phyloP scores from a whole-genome alignment of 164 flowering plant genomes.

The Protea cynaroides region DNA sequence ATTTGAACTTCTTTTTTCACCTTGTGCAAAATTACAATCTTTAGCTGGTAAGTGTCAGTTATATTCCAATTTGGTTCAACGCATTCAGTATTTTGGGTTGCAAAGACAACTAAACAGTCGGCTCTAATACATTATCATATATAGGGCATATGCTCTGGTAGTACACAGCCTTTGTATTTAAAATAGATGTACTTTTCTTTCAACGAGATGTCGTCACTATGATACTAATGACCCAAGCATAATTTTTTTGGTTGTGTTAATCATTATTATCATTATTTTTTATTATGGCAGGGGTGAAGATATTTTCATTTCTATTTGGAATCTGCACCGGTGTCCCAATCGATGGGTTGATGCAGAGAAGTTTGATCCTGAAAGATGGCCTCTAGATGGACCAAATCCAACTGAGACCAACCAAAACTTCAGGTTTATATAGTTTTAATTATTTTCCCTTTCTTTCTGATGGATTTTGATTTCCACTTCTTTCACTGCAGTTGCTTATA shows the following conservation, averaged over 20 bases:
- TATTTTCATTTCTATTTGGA: constrained; percentile 92
- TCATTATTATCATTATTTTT: neutral
- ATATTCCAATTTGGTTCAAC: too few species aligned
- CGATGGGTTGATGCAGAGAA: constrained; percentile 82
- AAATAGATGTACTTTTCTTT: neutral
- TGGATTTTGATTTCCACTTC: neutral
- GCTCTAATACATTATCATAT: neutral
- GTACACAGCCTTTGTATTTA: neutral
- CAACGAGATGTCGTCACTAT: neutral
- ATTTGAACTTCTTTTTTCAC: too few species aligned
- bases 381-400: constrained; percentile 90
- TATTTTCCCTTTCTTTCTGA: neutral
- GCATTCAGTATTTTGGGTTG: too few species aligned
- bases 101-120: neutral
- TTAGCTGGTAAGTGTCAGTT: too few species aligned
- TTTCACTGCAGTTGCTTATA: neutral
- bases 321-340: constrained; percentile 76
- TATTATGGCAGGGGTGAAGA: constrained; percentile 76
- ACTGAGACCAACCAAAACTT: constrained; percentile 89
- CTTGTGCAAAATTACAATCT: too few species aligned
- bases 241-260: neutral
- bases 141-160: neutral
- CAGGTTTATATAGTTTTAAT: constrained; percentile 38
- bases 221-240: neutral
- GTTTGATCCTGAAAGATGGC: constrained; percentile 97